A percentile compares a stretch with the other conserved stretches of the same genome.
These are phyloP conservation scores for Apiospora koreana DNA, from an alignment of 2,329 filamentous ascomycete genomes.

Conservation along the genomic window DNA sequence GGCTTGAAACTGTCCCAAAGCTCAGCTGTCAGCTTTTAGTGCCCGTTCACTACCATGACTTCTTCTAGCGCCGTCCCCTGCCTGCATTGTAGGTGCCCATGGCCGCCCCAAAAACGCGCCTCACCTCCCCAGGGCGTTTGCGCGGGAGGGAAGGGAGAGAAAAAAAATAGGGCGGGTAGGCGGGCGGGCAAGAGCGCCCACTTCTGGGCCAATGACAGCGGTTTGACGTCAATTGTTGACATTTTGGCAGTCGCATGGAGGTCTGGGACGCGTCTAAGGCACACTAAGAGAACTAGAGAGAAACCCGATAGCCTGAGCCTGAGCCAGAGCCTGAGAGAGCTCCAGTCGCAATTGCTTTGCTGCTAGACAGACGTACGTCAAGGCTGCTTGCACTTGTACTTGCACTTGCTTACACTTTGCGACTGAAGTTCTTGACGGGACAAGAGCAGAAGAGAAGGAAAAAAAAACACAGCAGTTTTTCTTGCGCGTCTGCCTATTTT, in stretches of 20 bases:
- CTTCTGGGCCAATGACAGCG: not conserved
- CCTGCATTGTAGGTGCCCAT: not conserved
- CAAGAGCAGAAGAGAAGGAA: not conserved
- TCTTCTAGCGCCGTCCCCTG: not conserved
- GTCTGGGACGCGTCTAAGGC: not conserved
- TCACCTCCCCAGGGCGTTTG: not conserved
- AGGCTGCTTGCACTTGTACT: not conserved
- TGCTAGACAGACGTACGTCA: not conserved
- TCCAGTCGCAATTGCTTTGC: too few species aligned
- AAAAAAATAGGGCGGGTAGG: not conserved
- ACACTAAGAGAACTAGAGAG: too few species aligned
- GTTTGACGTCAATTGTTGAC: constrained; percentile 16
- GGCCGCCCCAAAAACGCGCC: not conserved
- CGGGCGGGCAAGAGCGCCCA: not conserved
- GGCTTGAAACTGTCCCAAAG: not conserved
- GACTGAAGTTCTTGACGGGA: not conserved
- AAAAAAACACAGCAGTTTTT: not conserved
- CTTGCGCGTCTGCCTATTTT: constrained; percentile 5
- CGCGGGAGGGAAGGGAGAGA: not conserved
- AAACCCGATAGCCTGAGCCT: not conserved
- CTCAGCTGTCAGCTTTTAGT: constrained; percentile 1
- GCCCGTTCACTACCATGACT: not conserved
- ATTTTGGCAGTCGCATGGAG: constrained; percentile 10
- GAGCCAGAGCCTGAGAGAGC: not conserved
- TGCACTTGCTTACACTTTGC: not conserved